Conservation (phyloP, 75 land plant genomes). For the Cupressus sempervirens region DNA sequence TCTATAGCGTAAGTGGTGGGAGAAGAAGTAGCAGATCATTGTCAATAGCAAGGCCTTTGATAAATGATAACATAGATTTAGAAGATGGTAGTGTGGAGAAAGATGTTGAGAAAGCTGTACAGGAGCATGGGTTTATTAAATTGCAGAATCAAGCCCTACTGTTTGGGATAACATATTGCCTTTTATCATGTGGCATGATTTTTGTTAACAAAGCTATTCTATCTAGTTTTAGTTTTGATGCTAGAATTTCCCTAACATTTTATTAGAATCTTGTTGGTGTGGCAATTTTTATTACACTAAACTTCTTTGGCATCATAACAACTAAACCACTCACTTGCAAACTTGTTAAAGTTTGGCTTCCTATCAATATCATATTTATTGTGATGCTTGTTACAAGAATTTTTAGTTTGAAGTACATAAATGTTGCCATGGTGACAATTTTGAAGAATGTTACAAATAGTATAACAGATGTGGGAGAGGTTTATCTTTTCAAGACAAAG, state of each 20-base stretch:
- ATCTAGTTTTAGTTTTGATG: conserved; percentile 75
- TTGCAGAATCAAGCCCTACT: conserved; percentile 72
- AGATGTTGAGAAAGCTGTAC: conserved; percentile 29
- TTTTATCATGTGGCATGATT: conserved; percentile 96
- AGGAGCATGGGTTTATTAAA: conserved; percentile 28
- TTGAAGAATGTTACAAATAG: too few relatives aligned
- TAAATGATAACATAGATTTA: conserved; percentile 42
- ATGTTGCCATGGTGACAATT: too few relatives aligned
- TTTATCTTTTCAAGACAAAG: too few relatives aligned
- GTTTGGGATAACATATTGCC: conserved; percentile 87
- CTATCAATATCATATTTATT: too few relatives aligned
- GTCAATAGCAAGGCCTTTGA: background rate
- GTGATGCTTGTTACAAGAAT: too few relatives aligned
- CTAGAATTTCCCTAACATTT: conserved; percentile 87
- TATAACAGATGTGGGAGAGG: too few relatives aligned
- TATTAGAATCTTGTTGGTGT: conserved; percentile 93
- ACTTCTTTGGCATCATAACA: conserved; percentile 59
- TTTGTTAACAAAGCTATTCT: conserved; percentile 78
- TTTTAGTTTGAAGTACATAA: too few relatives aligned
- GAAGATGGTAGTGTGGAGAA: conserved; percentile 54
- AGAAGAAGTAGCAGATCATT: conserved; percentile 11
- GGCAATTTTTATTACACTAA: conserved; percentile 52
- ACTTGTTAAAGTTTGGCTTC: too few relatives aligned
- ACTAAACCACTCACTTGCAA: conserved; percentile 89
- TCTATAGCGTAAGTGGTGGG: background rate